Evolutionary conservation across 345 rosid genomes (phyloP), one percentile per base, ranked within the genome.

Genomic region (Stellera chamaejasme): DNA sequence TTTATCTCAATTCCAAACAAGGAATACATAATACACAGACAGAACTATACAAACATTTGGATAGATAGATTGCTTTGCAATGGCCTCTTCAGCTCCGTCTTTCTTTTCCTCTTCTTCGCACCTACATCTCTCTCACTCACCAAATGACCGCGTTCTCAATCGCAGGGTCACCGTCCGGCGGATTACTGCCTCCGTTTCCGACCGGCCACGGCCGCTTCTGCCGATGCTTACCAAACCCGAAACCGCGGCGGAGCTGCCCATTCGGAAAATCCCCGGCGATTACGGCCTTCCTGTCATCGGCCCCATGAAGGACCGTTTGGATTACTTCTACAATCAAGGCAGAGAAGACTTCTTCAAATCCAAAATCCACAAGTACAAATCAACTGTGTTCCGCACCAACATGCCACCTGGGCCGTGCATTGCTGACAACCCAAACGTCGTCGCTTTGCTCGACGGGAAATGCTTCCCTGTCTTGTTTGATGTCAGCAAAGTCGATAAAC

Each of bases 401-500:
- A 80, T 92, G 80, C 97, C 97, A 10, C 94, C 98, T 0, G 98
- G 98, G 2, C 89, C 91, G 10, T 72, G 67, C 63, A 82, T 93
- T 32, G 63, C 96, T 43, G 51, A 74, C 0, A 72, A 84, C 44
- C 84, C 96, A 11, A 76, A 66, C 9, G 97, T 87, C 49, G 66
- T 93, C 27, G 89, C 74, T 51, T 65, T 93, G 47, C 94, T 93
- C 36, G 99, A 93, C 74, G 97, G 85, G 1, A 83, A 87, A 77
- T 89, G 97, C 75, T 93, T 93, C 53, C 94, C 94, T 0, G 70
- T 84, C 49, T 74, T 93, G n/a, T 93, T 89, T 51, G 97, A 89
- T 45, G 72, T 77, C 1, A 64, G 79, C 9, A 89, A 93, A 69
- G 97, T 93, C 13, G 94, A 89, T 54, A 93, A 93, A 71, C 75